Conservation (phyloP, 2,329 filamentous ascomycete genomes). For the Phaeophleospora eucalypticola region DNA sequence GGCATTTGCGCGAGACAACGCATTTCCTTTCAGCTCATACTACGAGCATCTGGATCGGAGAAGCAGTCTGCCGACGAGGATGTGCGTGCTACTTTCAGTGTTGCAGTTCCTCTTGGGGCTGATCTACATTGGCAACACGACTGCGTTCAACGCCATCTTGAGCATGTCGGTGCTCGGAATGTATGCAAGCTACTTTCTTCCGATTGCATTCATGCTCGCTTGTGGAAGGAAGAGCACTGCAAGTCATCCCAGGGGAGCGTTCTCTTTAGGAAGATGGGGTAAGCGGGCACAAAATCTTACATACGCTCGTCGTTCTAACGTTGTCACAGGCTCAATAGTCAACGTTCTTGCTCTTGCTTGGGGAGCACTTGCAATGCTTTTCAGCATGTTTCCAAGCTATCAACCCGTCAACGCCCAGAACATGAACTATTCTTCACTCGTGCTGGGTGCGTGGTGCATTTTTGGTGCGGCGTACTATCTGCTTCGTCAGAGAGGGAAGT, state of each 20-base stretch:
- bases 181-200: constrained; percentile 14
- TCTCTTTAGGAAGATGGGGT: constrained; percentile 35
- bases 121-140: constrained; percentile 17
- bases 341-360: constrained; percentile 45
- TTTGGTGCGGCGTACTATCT: constrained; percentile 42
- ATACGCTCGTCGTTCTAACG: constrained; percentile 1
- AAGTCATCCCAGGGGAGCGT: constrained; percentile 22
- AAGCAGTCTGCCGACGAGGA: constrained; percentile 7
- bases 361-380: constrained; percentile 43
- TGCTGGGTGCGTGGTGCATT: constrained; percentile 37
- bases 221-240: constrained; percentile 11
- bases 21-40: constrained; percentile 32
- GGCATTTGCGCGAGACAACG: constrained; percentile 37
- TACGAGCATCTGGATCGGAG: constrained; percentile 13
- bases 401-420: constrained; percentile 39
- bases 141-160: constrained; percentile 15
- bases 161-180: constrained; percentile 15
- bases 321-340: constrained; percentile 17
- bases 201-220: constrained; percentile 24
- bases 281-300: too few species aligned
- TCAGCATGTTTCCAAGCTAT: constrained; percentile 45
- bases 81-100: constrained; percentile 11
- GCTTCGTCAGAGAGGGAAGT: constrained; percentile 35
- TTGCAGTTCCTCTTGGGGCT: constrained; percentile 15
- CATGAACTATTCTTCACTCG: constrained; percentile 43